These are phyloP conservation scores for Eucalyptus grandis DNA, from an alignment of 345 rosid genomes.

Conservation along the genomic window DNA sequence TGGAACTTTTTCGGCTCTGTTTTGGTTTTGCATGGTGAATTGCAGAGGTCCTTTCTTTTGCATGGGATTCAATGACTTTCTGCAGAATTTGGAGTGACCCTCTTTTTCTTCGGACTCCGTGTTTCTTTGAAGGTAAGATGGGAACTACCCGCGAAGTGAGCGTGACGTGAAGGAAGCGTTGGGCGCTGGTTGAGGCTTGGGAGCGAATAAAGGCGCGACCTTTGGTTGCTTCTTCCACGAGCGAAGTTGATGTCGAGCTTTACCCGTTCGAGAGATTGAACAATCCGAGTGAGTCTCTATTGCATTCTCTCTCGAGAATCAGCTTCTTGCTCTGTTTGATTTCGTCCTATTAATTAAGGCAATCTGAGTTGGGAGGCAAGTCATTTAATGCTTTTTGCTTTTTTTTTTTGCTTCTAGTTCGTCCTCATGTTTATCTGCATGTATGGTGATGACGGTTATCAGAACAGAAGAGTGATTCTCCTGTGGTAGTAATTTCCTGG, in stretches of 20 bases:
- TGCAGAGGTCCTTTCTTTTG: neutral
- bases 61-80: neutral
- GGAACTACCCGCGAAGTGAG: neutral
- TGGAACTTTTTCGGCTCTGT: neutral
- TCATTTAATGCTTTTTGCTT: neutral
- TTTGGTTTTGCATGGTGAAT: neutral
- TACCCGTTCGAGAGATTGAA: neutral
- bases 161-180: neutral
- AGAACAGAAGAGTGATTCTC: neutral
- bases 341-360: neutral
- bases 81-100: neutral
- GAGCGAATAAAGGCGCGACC: neutral
- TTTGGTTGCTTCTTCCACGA: neutral
- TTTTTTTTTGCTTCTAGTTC: neutral
- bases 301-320: neutral
- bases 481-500: neutral
- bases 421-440: neutral
- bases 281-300: neutral
- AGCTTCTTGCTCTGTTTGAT: neutral
- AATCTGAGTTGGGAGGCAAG: neutral
- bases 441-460: neutral
- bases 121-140: neutral
- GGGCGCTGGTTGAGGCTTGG: neutral
- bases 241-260: neutral
- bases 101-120: neutral